Base-by-base conservation (phyloP, 768 basidiomycete genomes). In the Cantharellus anzutake region DNA sequence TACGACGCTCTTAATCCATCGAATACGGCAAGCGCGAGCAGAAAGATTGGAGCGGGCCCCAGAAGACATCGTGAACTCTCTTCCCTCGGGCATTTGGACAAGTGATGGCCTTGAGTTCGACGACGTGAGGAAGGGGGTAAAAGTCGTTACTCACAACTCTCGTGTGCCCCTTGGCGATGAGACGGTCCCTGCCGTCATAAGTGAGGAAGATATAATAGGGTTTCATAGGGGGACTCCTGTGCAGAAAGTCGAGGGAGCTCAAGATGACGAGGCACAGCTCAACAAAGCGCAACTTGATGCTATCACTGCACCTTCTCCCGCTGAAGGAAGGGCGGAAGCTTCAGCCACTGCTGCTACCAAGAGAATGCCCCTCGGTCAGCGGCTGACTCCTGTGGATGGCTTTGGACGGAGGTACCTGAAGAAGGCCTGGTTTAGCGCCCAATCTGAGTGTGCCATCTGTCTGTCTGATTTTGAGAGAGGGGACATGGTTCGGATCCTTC, bases 381-480 rank as follows among this genome's bases (percentile, higher is more conserved):
- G 14, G 44, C 34, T 44, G 42, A 52, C 41, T 57, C 11, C 60
- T 51, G 38, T 50, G 53, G 34, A 59, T 51, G 39, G 51, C 41
- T 51, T 42, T 44, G 42, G 60, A 42, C 61, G 57, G 51, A 16
- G 42, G 58, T 35, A 41, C 59, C 61, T 59, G 62, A 55, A 55
- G 52, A 55, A 55, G 35, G 52, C 51, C 50, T 89, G 88, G 84
- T 92, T 86, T 63, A 84, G 85, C 68, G 70, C 76, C 2, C 88
- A 92, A 66, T 68, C 77, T 58, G 90, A 98, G 69, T 98, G 93
- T 67, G 87, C 91, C 41, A 97, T 98, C 59, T 98, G 94, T 68
- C 76, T 98, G 60, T 86, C 78, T 61, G 80, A 83, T 63, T 98
- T 97, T 65, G 80, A 73, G 44, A 81, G 81, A 66, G 92, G 92